Base-by-base conservation (phyloP, 2,329 filamentous ascomycete genomes). In the Aspergillus pseudonomiae region DNA sequence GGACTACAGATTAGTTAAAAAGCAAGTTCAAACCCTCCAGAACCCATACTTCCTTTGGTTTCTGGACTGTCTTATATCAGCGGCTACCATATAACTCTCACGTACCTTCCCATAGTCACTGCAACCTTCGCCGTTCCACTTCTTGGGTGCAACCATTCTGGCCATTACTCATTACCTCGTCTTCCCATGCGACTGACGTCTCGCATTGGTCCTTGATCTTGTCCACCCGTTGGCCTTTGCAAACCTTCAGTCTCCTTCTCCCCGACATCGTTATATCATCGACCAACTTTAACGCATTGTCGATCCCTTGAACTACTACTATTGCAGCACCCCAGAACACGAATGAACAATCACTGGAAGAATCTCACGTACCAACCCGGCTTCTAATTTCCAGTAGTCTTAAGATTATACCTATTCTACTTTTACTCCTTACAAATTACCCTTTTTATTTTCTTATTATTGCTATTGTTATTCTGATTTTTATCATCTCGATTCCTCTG, bases 141-240 rank as follows among this genome's bases (percentile, higher is more conserved):
- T 53, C 62, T 53, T 57, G 52, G 61, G 45, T 57, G 36, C 28
- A 26, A 14, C 36, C 62, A 48, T 48, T 60, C 62, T 63, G 52
- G 34, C 48, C 45, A 30, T 48, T 41, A 56, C 39, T 63, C 61
- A 63, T 63, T 63, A 63, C 61, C 52, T 60, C 57, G 43, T 57
- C 59, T 28, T 53, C 36, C 41, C 14, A 32, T 36, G 6, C 24
- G 21, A 14, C 43, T 14, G 32, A 39, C 34, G 11, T 3, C 21
- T 54, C 10, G 48, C 32, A 53, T 59, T 55, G 57, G 57, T 53
- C 28, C 61, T 59, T 30, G 55, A 34, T 50, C 43, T 36, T 36
- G n/a, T 50, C 30, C 26, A 26, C 53, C 43, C 43, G 30, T 61
- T 36, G n/a, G 39, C n/a, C 30, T 48, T 34, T 26, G 48, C 36